Conservation (phyloP, 1,139 yeast genomes). For the Entelexis paramagnoliae region DNA sequence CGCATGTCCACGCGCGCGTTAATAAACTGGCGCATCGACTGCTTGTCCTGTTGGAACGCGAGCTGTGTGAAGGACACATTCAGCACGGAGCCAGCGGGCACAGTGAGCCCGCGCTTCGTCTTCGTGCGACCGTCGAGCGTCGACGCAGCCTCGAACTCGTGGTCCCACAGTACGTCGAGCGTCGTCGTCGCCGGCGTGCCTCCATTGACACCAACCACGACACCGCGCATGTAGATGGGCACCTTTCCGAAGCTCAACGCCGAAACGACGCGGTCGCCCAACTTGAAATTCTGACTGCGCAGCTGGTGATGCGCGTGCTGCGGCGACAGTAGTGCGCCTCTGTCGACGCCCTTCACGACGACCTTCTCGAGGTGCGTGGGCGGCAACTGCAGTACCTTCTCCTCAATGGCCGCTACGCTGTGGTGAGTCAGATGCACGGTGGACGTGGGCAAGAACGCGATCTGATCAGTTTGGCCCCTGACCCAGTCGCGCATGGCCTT, state of each 20-base stretch:
- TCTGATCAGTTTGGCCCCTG: conserved; percentile 42
- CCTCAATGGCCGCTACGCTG: conserved; percentile 54
- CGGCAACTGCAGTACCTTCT: conserved; percentile 17
- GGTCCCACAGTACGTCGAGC: conserved; percentile 72
- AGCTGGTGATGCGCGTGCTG: conserved; percentile 60
- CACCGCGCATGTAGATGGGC: conserved; percentile 79
- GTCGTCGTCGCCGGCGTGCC: conserved; percentile 39
- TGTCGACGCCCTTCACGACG: conserved; percentile 68
- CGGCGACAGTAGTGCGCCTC: conserved; percentile 73
- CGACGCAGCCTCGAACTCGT: conserved; percentile 72
- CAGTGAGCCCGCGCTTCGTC: conserved; percentile 71
- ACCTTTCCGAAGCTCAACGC: conserved; percentile 85
- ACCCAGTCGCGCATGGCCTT: conserved; percentile 39
- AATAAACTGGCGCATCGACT: background rate
- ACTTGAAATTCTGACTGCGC: conserved; percentile 61
- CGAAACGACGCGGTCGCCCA: conserved; percentile 86
- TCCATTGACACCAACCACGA: conserved; percentile 72
- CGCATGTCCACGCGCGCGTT: conserved; percentile 12
- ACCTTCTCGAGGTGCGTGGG: conserved; percentile 21
- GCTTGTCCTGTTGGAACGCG: conserved; percentile 29
- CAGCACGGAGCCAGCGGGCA: conserved; percentile 73
- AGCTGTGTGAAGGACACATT: conserved; percentile 67
- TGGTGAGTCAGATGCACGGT: conserved; percentile 67
- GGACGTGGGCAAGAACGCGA: conserved; percentile 61
- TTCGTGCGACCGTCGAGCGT: conserved; percentile 65